Evolutionary conservation across 164 flowering plant genomes (phyloP), one percentile per base, ranked within the genome.

Genomic region (Litsea cubeba): DNA sequence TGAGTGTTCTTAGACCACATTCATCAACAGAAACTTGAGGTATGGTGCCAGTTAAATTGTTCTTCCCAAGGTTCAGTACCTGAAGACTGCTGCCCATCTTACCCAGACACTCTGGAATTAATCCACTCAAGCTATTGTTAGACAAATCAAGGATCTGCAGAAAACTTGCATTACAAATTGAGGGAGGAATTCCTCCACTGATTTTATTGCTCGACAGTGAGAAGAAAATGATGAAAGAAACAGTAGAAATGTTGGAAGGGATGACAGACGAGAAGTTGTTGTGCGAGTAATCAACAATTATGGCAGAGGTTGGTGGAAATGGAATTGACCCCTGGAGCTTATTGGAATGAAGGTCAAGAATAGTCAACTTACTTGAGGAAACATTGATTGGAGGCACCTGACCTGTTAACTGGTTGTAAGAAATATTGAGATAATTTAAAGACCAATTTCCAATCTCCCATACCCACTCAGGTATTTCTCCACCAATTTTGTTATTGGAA

Each of bases 121-220:
- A 12, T 5, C 89, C 89, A 63, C 24, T 74, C 51, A 90, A 75
- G 3, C n/a, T 22, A 72, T 90, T 90, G 49, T 69, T 24, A 0
- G 92, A 88, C 30, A 90, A 65, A 62, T 87, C 86, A 46, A 87
- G 88, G 69, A 85, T 87, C 64, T 71, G 77, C 15, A 87, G 83
- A 40, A 26, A 64, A 1, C 1, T 20, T 0, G 81, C 84, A 32
- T 76, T 78, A 81, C 94, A 90, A 1, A 88, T 60, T 5, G 90
- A 86, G 15, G 50, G 62, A 22, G 95, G 92, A 40, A 90, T 84
- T 11, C 0, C 18, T 20, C 92, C 92, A 0, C 32, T 24, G n/a
- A 90, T 58, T 0, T 23, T 77, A 70, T 89, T 91, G 49, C 63
- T 74, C 40, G 87, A 66, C 50, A 86, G 73, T 26, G 87, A 84